These are phyloP conservation scores for Lentinula guzmanii DNA, from an alignment of 768 basidiomycete species.

Conservation along the genomic window DNA sequence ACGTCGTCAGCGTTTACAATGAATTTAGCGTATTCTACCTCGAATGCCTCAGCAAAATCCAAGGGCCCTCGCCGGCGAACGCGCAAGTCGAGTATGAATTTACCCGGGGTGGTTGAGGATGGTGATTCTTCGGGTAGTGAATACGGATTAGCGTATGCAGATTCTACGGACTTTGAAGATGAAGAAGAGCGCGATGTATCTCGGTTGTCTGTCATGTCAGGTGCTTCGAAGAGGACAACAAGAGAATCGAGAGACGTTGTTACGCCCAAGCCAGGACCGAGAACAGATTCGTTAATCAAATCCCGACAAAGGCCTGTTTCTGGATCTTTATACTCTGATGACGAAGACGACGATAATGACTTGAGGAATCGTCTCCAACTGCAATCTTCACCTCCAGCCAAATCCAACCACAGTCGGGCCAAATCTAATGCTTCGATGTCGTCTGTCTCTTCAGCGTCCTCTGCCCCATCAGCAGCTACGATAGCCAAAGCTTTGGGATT, in stretches of 20 bases:
- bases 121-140: slow-evolving; percentile 18
- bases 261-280: not conserved
- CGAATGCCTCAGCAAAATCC: not conserved
- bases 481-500: slow-evolving; percentile 40
- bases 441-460: slow-evolving; percentile 10
- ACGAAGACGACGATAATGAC: slow-evolving; percentile 21
- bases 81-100: not conserved
- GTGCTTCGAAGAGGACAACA: not conserved
- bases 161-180: slow-evolving; percentile 39
- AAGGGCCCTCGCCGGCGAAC: not conserved
- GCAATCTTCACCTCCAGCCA: not conserved
- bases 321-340: slow-evolving; percentile 5
- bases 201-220: not conserved
- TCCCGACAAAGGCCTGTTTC: not conserved
- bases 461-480: slow-evolving; percentile 19
- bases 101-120: not conserved
- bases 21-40: not conserved
- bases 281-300: not conserved
- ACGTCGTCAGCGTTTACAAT: slow-evolving; percentile 10
- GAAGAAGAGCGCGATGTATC: slow-evolving; percentile 17
- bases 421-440: slow-evolving; percentile 8
- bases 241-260: not conserved
- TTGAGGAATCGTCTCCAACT: slow-evolving; percentile 18
- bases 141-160: slow-evolving; percentile 42
- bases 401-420: not conserved